Percentiles rank a stretch among this genome's conserved stretches.
Conservation (phyloP, 495 filamentous ascomycete species). For the Penicillium manginii region DNA sequence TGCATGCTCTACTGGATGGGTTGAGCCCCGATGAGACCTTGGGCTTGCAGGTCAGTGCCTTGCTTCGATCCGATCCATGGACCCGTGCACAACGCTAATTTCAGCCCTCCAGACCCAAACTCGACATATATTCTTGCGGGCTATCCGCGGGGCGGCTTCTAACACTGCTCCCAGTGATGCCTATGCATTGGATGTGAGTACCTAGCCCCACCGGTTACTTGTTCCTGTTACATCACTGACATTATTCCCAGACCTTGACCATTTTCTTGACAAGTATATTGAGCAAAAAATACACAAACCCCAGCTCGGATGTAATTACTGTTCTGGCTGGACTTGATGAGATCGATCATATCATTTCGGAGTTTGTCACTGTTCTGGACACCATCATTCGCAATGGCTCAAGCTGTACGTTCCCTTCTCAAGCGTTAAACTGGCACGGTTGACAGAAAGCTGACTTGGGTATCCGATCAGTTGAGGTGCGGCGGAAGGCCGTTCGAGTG, state of each 20-base stretch:
- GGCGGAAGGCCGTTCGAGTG: conserved; percentile 78
- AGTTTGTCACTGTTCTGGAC: conserved; percentile 86
- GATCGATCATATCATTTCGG: conserved; percentile 81
- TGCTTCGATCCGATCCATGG: background rate
- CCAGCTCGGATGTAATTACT: conserved; percentile 91
- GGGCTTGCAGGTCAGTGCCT: conserved; percentile 62
- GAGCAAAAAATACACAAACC: conserved; percentile 91
- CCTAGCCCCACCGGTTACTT: background rate
- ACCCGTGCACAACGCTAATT: conserved; percentile 18
- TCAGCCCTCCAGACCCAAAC: conserved; percentile 60
- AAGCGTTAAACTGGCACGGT: background rate
- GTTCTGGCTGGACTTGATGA: conserved; percentile 86
- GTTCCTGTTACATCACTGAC: conserved; percentile 42
- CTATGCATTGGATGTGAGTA: conserved; percentile 85
- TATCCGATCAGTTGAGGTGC: conserved; percentile 61
- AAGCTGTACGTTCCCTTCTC: conserved; percentile 56
- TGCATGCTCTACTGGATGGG: conserved; percentile 67
- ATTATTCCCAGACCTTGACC: conserved; percentile 73
- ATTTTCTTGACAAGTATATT: conserved; percentile 81
- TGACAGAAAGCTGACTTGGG: conserved; percentile 7
- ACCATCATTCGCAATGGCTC: conserved; percentile 77
- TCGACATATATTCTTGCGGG: conserved; percentile 74
- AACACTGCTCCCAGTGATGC: conserved; percentile 66
- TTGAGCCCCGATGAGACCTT: conserved; percentile 76
- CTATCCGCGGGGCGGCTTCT: conserved; percentile 68